phyloP scores from a whole-genome alignment of 805 yeast species.

The Candida fluviatilis region DNA sequence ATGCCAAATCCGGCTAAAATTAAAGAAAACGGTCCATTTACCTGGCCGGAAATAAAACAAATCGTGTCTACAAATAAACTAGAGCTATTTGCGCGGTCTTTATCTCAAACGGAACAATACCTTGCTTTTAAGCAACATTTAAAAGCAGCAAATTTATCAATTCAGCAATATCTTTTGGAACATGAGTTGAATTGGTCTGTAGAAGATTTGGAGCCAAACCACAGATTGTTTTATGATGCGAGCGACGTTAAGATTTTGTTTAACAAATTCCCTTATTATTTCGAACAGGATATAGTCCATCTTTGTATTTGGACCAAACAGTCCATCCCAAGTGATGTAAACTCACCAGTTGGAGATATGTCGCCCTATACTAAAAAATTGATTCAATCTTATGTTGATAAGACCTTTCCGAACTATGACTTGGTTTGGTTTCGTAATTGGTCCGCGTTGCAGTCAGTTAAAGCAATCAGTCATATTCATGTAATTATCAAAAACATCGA shows the following conservation, averaged over 20 bases:
- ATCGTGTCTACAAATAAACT: constrained; percentile 41
- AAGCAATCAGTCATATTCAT: constrained; percentile 66
- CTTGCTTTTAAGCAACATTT: constrained; percentile 41
- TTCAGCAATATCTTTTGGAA: constrained; percentile 47
- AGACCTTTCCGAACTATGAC: constrained; percentile 43
- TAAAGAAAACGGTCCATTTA: constrained; percentile 31
- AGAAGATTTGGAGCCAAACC: constrained; percentile 22
- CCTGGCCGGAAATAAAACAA: constrained; percentile 42
- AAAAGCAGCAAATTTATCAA: constrained; percentile 27
- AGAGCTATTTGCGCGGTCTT: constrained; percentile 47
- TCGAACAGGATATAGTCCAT: constrained; percentile 49
- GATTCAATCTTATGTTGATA: constrained; percentile 43
- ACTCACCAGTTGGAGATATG: constrained; percentile 49
- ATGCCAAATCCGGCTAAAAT: constrained; percentile 36
- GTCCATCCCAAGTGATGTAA: constrained; percentile 48
- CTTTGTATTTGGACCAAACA: constrained; percentile 66
- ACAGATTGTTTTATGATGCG: constrained; percentile 37
- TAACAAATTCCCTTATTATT: constrained; percentile 68
- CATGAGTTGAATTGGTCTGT: constrained; percentile 50
- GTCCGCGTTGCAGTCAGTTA: constrained; percentile 65
- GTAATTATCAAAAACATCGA: constrained; percentile 46
- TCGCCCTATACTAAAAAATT: constrained; percentile 34
- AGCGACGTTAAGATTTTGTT: constrained; percentile 42
- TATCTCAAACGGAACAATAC: constrained; percentile 41
- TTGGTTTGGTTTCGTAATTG: constrained; percentile 71